A percentile compares a stretch with the other conserved stretches of the same genome.
phyloP scores from a whole-genome alignment of 176 grass and related monocot genomes.

The Ensete glaucum region DNA sequence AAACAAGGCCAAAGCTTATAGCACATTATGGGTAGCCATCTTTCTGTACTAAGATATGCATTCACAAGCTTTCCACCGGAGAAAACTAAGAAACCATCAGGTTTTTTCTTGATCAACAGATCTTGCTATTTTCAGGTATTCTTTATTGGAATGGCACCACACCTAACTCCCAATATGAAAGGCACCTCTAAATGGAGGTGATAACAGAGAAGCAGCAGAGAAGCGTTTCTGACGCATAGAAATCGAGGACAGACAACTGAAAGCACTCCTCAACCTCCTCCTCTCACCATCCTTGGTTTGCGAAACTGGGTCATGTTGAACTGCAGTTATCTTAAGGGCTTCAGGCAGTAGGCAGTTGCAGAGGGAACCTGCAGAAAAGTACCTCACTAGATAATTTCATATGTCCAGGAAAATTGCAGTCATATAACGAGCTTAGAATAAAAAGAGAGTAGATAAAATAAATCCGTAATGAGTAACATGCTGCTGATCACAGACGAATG shows the following conservation, averaged over 20 bases:
- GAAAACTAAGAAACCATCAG: not conserved
- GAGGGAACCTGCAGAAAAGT: conserved; percentile 47
- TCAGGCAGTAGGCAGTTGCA: conserved; percentile 92
- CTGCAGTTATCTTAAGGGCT: conserved; percentile 76
- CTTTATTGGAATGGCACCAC: conserved; percentile 20
- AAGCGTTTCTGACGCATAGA: conserved; percentile 50
- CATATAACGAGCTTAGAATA: not conserved
- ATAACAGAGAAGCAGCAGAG: conserved; percentile 50
- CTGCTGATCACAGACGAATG: not conserved
- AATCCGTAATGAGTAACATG: not conserved
- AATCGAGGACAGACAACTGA: conserved; percentile 87
- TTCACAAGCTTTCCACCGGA: not conserved
- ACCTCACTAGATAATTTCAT: not conserved
- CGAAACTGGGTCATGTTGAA: conserved; percentile 54
- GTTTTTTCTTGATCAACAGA: not conserved
- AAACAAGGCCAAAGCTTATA: not conserved
- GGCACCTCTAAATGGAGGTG: conserved; percentile 42
- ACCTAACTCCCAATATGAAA: conserved; percentile 35
- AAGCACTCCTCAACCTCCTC: conserved; percentile 44
- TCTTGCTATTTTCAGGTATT: not conserved
- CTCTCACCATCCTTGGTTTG: conserved; percentile 73
- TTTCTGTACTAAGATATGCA: not conserved
- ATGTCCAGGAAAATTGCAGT: not conserved
- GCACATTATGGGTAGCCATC: not conserved
- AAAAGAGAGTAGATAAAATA: not conserved